Evolutionary conservation across 2,329 filamentous ascomycete genomes (phyloP), one percentile per base, ranked within the genome.

Genomic region (Echinosphaeria canescens): DNA sequence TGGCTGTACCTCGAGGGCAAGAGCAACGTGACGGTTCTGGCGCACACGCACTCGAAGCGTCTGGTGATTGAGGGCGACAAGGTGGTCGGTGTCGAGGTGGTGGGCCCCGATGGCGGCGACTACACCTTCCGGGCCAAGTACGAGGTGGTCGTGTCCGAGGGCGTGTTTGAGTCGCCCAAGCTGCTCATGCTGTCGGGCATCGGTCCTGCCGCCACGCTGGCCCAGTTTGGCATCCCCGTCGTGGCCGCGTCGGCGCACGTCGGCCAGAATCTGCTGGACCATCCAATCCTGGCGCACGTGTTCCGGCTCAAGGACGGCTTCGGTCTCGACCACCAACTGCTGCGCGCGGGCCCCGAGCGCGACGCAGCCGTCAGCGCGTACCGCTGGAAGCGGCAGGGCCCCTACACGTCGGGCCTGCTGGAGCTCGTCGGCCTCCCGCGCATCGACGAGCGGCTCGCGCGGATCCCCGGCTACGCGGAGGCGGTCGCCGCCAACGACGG

Each of bases 141-240:
- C 46, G 56, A 62, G 37, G 56, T 59, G 7, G 57, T 51, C 8
- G 41, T 62, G 3, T 51, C 51, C 0, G 40, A 47, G 11, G 69
- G 69, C 12, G 56, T 63, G 2, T 74, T 63, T 44, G 68, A 74
- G 45, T 59, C 60, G 2, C 67, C 68, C 5, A 69, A 75, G 42
- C 45, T 76, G 3, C 59, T 76, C 10, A 65, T 70, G 47, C 56
- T 74, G 2, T 63, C 54, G 27, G 71, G 71, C n/a, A 55, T 75
- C 18, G 70, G 70, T 0, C 65, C 66, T 0, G 38, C 43, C 9
- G 39, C 47, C 0, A 58, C 69, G 34, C 54, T 76, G 5, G 33
- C 51, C 13, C 48, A 50, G 27, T 55, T 62, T 37, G 44, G 50
- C n/a, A 73, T 75, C 33, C 38, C 51, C 2, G 45, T 62, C 1